Evolutionary conservation across 768 basidiomycete genomes (phyloP).

Genomic region (Boletus vermiculosoides): DNA sequence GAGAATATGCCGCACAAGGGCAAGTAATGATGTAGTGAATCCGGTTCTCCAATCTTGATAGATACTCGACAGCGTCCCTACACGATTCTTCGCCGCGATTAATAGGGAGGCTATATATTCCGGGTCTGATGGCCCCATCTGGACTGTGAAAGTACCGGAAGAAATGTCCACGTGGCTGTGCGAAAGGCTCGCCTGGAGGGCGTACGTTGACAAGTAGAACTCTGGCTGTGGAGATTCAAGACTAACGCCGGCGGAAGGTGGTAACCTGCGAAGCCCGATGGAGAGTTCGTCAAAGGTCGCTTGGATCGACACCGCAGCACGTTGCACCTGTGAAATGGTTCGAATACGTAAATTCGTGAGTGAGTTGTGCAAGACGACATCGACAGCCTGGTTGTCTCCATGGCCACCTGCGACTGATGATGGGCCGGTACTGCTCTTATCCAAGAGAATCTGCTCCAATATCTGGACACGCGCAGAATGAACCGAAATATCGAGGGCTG

Average conservation of each 20-base stretch:
- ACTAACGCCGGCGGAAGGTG: neutral
- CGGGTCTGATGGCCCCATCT: constrained; percentile 32
- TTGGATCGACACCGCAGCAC: neutral
- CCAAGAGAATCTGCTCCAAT: constrained; percentile 44
- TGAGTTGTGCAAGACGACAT: constrained; percentile 18
- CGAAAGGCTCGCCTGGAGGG: constrained; percentile 17
- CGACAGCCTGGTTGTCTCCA: constrained; percentile 10
- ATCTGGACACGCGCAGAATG: constrained; percentile 41
- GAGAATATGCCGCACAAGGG: constrained; percentile 50
- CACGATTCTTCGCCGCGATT: constrained; percentile 11
- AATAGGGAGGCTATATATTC: constrained; percentile 25
- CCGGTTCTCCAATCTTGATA: constrained; percentile 32
- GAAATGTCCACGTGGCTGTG: constrained; percentile 18
- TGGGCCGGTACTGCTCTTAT: neutral
- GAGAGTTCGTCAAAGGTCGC: constrained; percentile 18
- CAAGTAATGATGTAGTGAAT: constrained; percentile 33
- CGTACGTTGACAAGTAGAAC: constrained; percentile 19
- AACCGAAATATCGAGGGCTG: constrained; percentile 43
- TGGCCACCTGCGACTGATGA: neutral
- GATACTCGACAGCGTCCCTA: constrained; percentile 14
- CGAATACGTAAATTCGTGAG: constrained; percentile 19
- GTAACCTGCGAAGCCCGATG: constrained; percentile 11
- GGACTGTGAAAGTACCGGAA: constrained; percentile 20
- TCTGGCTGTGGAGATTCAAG: constrained; percentile 15
- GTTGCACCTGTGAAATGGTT: constrained; percentile 2